Evolutionary conservation across 306 rosid genomes (phyloP).

Genomic region (Vigna reflexopilosa): DNA sequence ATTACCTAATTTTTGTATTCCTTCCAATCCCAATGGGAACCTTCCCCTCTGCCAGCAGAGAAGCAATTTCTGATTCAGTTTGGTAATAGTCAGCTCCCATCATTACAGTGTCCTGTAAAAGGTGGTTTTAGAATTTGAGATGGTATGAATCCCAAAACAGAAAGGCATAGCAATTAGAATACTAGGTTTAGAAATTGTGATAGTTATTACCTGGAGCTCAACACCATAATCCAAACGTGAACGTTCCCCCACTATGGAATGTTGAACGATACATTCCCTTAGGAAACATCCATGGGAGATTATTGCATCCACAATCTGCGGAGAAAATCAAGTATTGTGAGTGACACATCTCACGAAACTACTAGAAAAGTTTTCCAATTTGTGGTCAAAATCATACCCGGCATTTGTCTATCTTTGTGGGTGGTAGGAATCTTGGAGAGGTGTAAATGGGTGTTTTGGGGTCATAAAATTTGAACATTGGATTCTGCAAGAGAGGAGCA

Average conservation of each 20-base stretch:
- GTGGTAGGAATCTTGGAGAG: slow-evolving; percentile 93
- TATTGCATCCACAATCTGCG: slow-evolving; percentile 81
- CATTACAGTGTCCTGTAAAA: slow-evolving; percentile 79
- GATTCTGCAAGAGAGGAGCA: slow-evolving; percentile 57
- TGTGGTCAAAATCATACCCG: slow-evolving; percentile 58
- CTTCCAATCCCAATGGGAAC: slow-evolving; percentile 88
- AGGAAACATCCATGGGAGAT: slow-evolving; percentile 96
- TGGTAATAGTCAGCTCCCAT: slow-evolving; percentile 96
- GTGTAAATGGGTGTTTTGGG: slow-evolving; percentile 89
- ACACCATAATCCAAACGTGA: slow-evolving; percentile 85
- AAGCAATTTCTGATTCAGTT: slow-evolving; percentile 92
- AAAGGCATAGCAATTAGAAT: not conserved
- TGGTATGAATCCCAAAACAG: not conserved
- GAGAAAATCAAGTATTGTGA: slow-evolving; percentile 46
- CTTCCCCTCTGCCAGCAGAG: slow-evolving; percentile 74
- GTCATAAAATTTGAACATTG: slow-evolving; percentile 82
- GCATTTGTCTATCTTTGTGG: slow-evolving; percentile 88
- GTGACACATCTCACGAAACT: slow-evolving; percentile 20
- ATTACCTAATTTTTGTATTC: slow-evolving; percentile 80
- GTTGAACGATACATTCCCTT: slow-evolving; percentile 68
- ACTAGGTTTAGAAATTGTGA: slow-evolving; percentile 14
- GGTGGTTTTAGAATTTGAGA: slow-evolving; percentile 26
- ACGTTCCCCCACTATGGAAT: slow-evolving; percentile 86
- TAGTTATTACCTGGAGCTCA: slow-evolving; percentile 73
- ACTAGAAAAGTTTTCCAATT: not conserved